phyloP scores from a whole-genome alignment of 2,329 filamentous ascomycete species.

The Aspergillus tamarii region DNA sequence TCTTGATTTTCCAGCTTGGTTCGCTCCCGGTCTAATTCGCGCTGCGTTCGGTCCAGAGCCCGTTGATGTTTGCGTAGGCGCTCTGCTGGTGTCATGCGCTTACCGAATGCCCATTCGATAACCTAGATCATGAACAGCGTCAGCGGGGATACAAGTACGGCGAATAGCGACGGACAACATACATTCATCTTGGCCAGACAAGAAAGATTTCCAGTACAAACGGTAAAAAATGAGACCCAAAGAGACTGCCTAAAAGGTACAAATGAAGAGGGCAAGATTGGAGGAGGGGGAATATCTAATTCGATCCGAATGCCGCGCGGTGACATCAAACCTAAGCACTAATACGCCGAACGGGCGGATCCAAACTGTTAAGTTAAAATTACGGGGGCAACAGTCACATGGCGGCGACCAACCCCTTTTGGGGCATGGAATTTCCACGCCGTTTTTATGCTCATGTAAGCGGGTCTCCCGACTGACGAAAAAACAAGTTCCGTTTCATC shows the following conservation, averaged over 20 bases:
- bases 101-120: slow-evolving; percentile 98
- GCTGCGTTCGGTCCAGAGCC: slow-evolving; percentile 94
- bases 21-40: slow-evolving; percentile 91
- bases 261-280: neutral
- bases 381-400: slow-evolving; percentile 2
- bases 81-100: slow-evolving; percentile 92
- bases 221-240: neutral
- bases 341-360: neutral
- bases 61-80: slow-evolving; percentile 75
- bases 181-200: slow-evolving; percentile 18
- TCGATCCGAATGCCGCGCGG: slow-evolving; percentile 1
- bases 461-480: slow-evolving; percentile 6
- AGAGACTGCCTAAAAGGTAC: neutral
- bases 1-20: slow-evolving; percentile 98
- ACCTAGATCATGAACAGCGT: slow-evolving; percentile 59
- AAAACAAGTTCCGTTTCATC: slow-evolving; percentile 11
- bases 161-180: slow-evolving; percentile 11
- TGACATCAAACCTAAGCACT: neutral
- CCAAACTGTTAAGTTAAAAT: neutral
- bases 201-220: neutral
- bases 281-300: neutral
- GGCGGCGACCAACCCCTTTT: slow-evolving; percentile 25
- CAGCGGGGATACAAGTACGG: slow-evolving; percentile 8
- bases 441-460: slow-evolving; percentile 7
- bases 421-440: slow-evolving; percentile 9